Percentiles rank a stretch among this genome's conserved stretches.
Conservation (phyloP, 148 eudicot genomes). For the Spergularia bocconei region DNA sequence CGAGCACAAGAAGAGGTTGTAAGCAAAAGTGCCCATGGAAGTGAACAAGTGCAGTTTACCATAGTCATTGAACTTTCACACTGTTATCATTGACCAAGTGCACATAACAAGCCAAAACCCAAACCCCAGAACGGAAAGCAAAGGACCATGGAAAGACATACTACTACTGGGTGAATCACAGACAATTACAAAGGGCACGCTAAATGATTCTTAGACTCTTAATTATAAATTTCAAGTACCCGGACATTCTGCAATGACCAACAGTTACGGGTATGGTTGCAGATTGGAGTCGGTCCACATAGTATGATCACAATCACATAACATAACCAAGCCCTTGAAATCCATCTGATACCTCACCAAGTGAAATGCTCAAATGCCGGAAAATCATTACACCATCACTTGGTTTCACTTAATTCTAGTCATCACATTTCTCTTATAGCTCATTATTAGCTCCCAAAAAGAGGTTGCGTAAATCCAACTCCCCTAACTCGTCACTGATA, state of each 20-base stretch:
- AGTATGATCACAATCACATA: not conserved
- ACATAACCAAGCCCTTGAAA: not conserved
- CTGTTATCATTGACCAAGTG: not conserved
- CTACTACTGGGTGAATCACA: not conserved
- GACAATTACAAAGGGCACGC: slow-evolving; percentile 1
- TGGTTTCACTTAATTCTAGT: not conserved
- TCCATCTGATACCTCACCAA: not conserved
- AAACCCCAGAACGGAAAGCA: not conserved
- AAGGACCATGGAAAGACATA: not conserved
- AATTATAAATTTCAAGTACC: not conserved
- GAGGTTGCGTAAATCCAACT: too few relatives aligned
- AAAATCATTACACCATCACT: not conserved
- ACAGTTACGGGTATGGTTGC: not conserved
- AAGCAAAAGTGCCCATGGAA: not conserved
- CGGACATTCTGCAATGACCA: not conserved
- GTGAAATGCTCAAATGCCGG: not conserved
- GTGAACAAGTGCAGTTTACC: not conserved
- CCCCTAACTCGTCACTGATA: too few relatives aligned
- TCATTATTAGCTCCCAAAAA: too few relatives aligned
- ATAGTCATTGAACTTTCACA: not conserved
- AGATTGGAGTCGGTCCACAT: not conserved
- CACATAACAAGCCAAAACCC: not conserved
- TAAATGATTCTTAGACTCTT: not conserved
- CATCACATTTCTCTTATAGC: too few relatives aligned
- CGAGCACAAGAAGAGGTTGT: not conserved